phyloP scores from a whole-genome alignment of 2,329 filamentous ascomycete species.

The Dothistroma pini region DNA sequence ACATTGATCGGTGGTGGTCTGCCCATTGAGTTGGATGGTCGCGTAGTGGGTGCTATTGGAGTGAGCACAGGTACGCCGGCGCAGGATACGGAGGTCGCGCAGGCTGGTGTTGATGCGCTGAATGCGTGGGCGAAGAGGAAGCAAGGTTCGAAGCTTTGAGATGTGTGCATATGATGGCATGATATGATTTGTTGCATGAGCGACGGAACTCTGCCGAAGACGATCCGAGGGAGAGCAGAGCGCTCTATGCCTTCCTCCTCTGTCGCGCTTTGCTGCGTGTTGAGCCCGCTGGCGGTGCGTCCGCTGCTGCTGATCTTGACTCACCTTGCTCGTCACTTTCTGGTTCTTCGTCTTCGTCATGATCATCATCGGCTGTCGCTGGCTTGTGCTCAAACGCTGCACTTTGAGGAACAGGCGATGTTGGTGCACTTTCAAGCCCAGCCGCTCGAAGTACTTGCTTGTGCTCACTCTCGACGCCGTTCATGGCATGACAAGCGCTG shows the following conservation, averaged over 20 bases:
- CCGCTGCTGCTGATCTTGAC: slow-evolving; percentile 9
- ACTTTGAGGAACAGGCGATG: background rate
- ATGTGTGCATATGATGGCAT: background rate
- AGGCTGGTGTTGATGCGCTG: slow-evolving; percentile 51
- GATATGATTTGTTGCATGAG: slow-evolving; percentile 5
- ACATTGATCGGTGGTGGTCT: slow-evolving; percentile 53
- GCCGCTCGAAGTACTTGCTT: slow-evolving; percentile 53
- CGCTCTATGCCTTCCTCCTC: slow-evolving; percentile 34
- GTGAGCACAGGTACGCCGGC: slow-evolving; percentile 54
- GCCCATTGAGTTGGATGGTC: slow-evolving; percentile 49
- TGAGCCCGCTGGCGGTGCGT: slow-evolving; percentile 34
- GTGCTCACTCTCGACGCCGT: slow-evolving; percentile 76
- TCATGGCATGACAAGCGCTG: slow-evolving; percentile 71
- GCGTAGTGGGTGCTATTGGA: slow-evolving; percentile 53
- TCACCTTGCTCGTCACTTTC: slow-evolving; percentile 19
- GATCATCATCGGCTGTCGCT: slow-evolving; percentile 6
- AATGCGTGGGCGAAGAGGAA: slow-evolving; percentile 34
- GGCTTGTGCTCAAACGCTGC: slow-evolving; percentile 7
- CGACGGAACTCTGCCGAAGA: background rate
- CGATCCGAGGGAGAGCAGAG: background rate
- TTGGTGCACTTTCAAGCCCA: background rate
- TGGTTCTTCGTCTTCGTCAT: slow-evolving; percentile 26
- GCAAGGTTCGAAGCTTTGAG: slow-evolving; percentile 38
- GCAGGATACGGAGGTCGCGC: slow-evolving; percentile 54
- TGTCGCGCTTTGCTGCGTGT: slow-evolving; percentile 43